phyloP scores from a whole-genome alignment of 176 grass and related monocot species.

The Avena eriantha region DNA sequence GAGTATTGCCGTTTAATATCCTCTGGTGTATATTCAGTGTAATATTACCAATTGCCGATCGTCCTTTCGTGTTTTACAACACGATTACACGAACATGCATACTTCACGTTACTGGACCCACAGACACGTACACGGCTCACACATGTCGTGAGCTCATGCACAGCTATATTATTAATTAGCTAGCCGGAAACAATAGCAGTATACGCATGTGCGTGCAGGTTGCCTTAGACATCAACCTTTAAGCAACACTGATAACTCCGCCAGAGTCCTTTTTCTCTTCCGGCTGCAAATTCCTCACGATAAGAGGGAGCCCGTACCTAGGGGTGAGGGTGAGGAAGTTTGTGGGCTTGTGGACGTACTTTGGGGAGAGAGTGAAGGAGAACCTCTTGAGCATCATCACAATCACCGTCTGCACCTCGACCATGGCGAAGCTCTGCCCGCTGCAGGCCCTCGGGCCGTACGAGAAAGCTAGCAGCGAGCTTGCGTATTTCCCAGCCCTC shows the following conservation, averaged over 20 bases:
- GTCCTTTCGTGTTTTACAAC: neutral
- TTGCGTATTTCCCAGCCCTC: conserved; percentile 39
- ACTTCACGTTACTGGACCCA: neutral
- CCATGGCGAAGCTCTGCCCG: conserved; percentile 60
- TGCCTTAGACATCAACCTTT: neutral
- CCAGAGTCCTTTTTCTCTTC: too few relatives aligned
- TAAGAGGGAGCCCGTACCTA: too few relatives aligned
- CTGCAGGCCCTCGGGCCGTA: conserved; percentile 55
- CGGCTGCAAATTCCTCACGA: too few relatives aligned
- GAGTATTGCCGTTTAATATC: too few relatives aligned
- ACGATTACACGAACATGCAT: neutral
- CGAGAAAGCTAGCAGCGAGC: conserved; percentile 54
- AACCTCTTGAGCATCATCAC: conserved; percentile 48
- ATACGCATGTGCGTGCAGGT: neutral
- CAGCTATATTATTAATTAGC: too few relatives aligned
- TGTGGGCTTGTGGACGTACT: too few relatives aligned
- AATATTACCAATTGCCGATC: too few relatives aligned
- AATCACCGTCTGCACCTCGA: conserved; percentile 51
- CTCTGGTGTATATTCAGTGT: too few relatives aligned
- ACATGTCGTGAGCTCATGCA: neutral
- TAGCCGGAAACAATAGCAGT: neutral
- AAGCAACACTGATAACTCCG: neutral
- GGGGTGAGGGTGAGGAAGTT: too few relatives aligned
- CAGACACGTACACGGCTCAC: neutral
- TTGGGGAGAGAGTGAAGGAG: too few relatives aligned